Conservation (phyloP, 1,284 basidiomycete species). For the Cryptococcus sp. region DNA sequence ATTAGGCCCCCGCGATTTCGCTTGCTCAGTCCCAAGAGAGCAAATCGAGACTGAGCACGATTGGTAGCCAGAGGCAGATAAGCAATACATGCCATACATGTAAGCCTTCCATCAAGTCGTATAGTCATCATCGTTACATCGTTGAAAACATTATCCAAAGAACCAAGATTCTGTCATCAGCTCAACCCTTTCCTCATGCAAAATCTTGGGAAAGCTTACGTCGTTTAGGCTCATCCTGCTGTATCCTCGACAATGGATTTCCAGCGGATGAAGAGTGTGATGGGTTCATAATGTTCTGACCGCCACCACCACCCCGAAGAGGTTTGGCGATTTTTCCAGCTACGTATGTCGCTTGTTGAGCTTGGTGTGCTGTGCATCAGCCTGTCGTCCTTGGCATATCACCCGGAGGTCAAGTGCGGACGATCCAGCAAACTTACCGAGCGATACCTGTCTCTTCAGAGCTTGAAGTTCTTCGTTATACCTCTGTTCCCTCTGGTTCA, state of each 20-base stretch:
- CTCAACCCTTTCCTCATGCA: not conserved
- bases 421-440: constrained; percentile 59
- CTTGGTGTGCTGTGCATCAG: constrained; percentile 57
- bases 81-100: no score
- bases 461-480: constrained; percentile 89
- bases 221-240: constrained; percentile 31
- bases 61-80: no score
- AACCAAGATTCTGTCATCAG: constrained; percentile 8
- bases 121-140: not conserved
- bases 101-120: no score
- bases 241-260: constrained; percentile 19
- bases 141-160: not conserved
- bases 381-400: constrained; percentile 17
- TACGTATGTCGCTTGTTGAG: constrained; percentile 57
- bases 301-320: constrained; percentile 80
- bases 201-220: constrained; percentile 21
- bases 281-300: constrained; percentile 2
- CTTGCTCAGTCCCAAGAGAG: no score
- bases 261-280: constrained; percentile 16
- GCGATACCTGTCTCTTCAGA: constrained; percentile 83
- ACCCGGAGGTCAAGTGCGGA: no score
- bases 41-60: no score
- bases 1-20: no score
- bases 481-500: constrained; percentile 89
- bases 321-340: constrained; percentile 84